A percentile compares a stretch with the other conserved stretches of the same genome.
phyloP scores from a whole-genome alignment of 371 early-diverging fungal genomes.

The Mortierella sp. region DNA sequence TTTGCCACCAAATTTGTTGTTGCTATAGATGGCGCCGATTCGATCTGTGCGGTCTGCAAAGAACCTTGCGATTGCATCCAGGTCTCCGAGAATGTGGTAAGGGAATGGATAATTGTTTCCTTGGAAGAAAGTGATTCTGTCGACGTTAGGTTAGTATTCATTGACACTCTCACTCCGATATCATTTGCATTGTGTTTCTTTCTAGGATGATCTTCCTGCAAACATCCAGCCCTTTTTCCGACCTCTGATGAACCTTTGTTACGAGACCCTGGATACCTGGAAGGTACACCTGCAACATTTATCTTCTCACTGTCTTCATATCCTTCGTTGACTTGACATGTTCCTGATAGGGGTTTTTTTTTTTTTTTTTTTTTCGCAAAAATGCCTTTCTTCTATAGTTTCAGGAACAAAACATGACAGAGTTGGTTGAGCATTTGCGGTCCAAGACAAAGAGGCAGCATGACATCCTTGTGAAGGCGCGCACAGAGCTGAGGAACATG shows the following conservation, averaged over 20 bases:
- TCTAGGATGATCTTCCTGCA: conserved; percentile 33
- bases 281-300: conserved; percentile 18
- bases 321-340: background rate
- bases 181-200: background rate
- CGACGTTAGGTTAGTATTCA: background rate
- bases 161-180: background rate
- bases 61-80: conserved; percentile 27
- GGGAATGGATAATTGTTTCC: background rate
- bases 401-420: conserved; percentile 35
- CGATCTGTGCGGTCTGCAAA: conserved; percentile 33
- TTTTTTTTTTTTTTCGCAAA: background rate
- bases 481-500: conserved; percentile 35
- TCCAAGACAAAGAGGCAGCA: conserved; percentile 34
- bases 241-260: conserved; percentile 9
- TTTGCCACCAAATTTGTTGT: conserved; percentile 30
- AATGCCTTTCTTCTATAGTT: conserved; percentile 30
- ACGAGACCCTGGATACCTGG: conserved; percentile 26
- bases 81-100: conserved; percentile 25
- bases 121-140: background rate
- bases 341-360: background rate
- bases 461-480: conserved; percentile 24
- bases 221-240: conserved; percentile 34
- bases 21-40: conserved; percentile 8
- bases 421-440: conserved; percentile 28
- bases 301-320: background rate